These are phyloP conservation scores for Lunasporangiospora selenospora DNA, from an alignment of 192 early-diverging fungal genomes.

Conservation along the genomic window DNA sequence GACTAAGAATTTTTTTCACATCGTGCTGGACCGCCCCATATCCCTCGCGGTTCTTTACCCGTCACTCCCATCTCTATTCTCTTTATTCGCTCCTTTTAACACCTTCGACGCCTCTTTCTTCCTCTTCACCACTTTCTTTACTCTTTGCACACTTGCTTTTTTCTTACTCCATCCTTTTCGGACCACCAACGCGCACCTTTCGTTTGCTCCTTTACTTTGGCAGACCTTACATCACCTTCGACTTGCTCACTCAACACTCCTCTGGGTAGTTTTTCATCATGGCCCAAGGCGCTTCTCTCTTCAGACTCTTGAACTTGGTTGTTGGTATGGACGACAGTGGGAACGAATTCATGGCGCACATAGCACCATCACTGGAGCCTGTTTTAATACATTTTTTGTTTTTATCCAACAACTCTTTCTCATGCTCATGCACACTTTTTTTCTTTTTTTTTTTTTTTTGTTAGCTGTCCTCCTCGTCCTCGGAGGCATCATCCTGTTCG, in stretches of 20 bases:
- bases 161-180: neutral
- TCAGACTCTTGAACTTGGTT: constrained; percentile 34
- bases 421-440: too few relatives aligned
- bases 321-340: too few relatives aligned
- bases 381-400: too few relatives aligned
- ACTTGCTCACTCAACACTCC: neutral
- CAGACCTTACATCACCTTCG: neutral
- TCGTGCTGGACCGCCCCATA: too few relatives aligned
- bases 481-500: constrained; percentile 33
- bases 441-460: neutral
- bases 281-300: constrained; percentile 43
- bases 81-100: neutral
- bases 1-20: too few relatives aligned
- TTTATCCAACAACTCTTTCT: too few relatives aligned
- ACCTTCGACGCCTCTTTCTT: neutral
- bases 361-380: too few relatives aligned
- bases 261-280: constrained; percentile 5
- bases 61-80: neutral
- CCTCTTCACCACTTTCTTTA: neutral
- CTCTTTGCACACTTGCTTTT: neutral
- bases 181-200: too few relatives aligned
- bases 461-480: constrained; percentile 28
- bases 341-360: too few relatives aligned
- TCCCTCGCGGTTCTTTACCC: too few relatives aligned
- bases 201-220: constrained; percentile 1